Conservation (phyloP, 176 grass and related monocot species). For the Metroxylon sagu region DNA sequence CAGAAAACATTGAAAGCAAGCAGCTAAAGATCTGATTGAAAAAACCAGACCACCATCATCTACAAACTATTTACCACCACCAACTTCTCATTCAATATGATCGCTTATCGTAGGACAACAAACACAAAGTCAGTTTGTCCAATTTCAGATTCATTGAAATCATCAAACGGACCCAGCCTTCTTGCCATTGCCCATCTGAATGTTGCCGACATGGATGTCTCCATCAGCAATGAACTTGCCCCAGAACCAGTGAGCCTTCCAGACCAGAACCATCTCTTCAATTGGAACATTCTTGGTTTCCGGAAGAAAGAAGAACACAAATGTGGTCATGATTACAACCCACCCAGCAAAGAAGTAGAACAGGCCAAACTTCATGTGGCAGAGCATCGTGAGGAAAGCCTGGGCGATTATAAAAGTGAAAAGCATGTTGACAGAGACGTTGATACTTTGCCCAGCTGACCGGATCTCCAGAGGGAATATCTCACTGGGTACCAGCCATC, state of each 20-base stretch:
- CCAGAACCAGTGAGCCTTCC: conserved; percentile 36
- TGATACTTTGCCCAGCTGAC: conserved; percentile 26
- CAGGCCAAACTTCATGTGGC: conserved; percentile 32
- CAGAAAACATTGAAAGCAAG: too few relatives aligned
- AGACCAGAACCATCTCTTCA: conserved; percentile 30
- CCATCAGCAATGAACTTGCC: conserved; percentile 22
- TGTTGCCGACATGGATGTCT: conserved; percentile 14
- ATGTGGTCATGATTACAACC: conserved; percentile 29
- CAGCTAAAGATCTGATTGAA: too few relatives aligned
- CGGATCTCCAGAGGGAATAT: conserved; percentile 36
- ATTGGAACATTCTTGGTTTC: conserved; percentile 32
- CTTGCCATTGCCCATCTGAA: conserved; percentile 17
- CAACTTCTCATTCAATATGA: too few relatives aligned
- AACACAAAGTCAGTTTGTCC: too few relatives aligned
- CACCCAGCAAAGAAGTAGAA: conserved; percentile 36
- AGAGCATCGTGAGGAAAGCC: conserved; percentile 31
- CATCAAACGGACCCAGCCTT: conserved; percentile 17
- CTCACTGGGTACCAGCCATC: conserved; percentile 32
- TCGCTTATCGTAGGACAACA: too few relatives aligned
- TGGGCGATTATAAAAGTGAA: conserved; percentile 33
- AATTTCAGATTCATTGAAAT: too few relatives aligned
- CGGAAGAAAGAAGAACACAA: conserved; percentile 17
- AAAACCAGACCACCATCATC: too few relatives aligned
- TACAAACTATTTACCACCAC: too few relatives aligned
- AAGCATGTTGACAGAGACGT: conserved; percentile 35